Conservation (phyloP, 2,329 filamentous ascomycete genomes). For the Penicillium expansum region DNA sequence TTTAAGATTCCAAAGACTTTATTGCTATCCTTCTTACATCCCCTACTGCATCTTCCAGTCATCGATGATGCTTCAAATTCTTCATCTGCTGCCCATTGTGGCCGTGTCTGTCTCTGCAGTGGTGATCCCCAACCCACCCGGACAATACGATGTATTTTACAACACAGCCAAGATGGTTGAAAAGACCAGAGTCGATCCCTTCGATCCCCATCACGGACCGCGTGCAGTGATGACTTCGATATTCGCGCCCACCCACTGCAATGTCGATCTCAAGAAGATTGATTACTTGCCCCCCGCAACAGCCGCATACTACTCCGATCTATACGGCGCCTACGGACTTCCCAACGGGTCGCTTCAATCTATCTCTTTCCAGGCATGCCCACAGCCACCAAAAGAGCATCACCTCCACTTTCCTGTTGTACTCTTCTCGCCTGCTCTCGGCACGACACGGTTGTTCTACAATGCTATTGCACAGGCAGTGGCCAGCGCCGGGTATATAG, state of each 20-base stretch:
- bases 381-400: not conserved
- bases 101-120: not conserved
- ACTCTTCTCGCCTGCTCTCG: constrained; percentile 34
- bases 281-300: constrained; percentile 33
- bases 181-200: constrained; percentile 26
- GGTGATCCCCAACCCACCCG: not conserved
- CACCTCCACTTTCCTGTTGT: constrained; percentile 25
- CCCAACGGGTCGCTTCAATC: constrained; percentile 28
- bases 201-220: constrained; percentile 15
- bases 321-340: constrained; percentile 20
- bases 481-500: constrained; percentile 35
- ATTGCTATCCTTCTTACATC: not conserved
- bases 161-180: constrained; percentile 18
- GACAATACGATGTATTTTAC: constrained; percentile 8
- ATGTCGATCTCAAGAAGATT: constrained; percentile 2
- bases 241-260: constrained; percentile 23
- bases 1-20: not conserved
- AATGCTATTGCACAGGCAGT: constrained; percentile 30
- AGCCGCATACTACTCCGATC: constrained; percentile 22
- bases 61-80: not conserved
- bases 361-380: constrained; percentile 23
- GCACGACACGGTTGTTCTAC: constrained; percentile 31
- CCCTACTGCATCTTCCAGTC: not conserved
- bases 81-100: not conserved
- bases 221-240: constrained; percentile 31